phyloP scores from a whole-genome alignment of 164 flowering plant genomes.

The Akebia trifoliata region DNA sequence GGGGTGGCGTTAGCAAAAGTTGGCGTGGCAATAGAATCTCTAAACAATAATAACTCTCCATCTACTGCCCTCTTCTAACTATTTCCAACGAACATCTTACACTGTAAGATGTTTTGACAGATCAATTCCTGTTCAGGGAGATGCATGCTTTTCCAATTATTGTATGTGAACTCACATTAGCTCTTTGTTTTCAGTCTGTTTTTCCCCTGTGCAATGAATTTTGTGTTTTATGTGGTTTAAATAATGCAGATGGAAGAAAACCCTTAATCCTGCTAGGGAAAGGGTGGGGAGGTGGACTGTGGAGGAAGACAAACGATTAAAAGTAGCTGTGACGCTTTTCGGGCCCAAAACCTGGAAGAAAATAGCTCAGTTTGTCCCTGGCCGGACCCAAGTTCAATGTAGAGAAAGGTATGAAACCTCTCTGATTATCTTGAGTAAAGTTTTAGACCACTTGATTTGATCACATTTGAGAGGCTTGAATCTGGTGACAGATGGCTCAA shows the following conservation, averaged over 20 bases:
- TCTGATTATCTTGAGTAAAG: background rate
- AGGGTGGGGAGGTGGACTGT: conserved; percentile 61
- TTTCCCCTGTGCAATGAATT: background rate
- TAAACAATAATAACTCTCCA: too few relatives aligned
- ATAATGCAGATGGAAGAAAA: conserved; percentile 70
- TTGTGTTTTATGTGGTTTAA: background rate
- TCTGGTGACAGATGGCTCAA: conserved; percentile 71
- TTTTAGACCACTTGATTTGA: conserved; percentile 5
- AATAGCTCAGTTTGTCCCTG: conserved; percentile 74
- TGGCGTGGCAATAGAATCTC: too few relatives aligned
- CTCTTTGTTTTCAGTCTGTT: too few relatives aligned
- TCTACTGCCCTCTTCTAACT: too few relatives aligned
- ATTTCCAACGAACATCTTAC: too few relatives aligned
- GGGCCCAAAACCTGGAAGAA: conserved; percentile 78
- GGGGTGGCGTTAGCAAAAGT: too few relatives aligned
- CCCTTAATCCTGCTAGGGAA: conserved; percentile 65
- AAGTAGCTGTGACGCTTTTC: conserved; percentile 68
- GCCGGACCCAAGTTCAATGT: conserved; percentile 83
- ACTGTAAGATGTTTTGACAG: too few relatives aligned
- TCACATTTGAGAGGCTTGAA: conserved; percentile 14
- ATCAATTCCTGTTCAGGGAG: background rate
- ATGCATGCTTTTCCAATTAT: background rate
- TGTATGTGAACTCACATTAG: background rate
- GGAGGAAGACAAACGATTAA: conserved; percentile 84
- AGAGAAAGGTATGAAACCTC: conserved; percentile 84